Evolutionary conservation across 371 early-diverging fungal species (phyloP).

Genomic region (Vairimorpha ceranae): DNA sequence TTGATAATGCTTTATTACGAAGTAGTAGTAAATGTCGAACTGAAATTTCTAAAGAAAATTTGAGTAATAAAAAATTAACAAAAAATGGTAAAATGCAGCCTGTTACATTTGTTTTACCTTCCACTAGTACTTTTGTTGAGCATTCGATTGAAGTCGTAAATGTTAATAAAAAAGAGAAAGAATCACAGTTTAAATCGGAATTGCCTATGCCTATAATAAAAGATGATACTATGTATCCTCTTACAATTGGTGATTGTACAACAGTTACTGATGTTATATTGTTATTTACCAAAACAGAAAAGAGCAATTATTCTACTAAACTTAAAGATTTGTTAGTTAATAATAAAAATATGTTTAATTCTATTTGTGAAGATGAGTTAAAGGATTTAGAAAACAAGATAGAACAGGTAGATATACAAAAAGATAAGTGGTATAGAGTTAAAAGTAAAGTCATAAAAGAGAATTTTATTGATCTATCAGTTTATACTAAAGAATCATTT

Average conservation of each 20-base stretch:
- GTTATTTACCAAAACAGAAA: not conserved
- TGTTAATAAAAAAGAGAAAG: not conserved
- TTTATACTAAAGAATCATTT: not conserved
- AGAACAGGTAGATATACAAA: not conserved
- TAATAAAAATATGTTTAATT: not conserved
- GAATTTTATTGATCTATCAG: not conserved
- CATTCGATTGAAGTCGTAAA: not conserved
- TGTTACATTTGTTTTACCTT: not conserved
- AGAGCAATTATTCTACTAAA: not conserved
- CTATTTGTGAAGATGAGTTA: not conserved
- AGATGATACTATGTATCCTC: not conserved
- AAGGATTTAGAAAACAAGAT: not conserved
- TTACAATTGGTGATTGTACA: not conserved
- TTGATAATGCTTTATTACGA: not conserved
- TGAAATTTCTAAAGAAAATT: not conserved
- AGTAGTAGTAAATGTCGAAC: not conserved
- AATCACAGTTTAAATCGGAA: not conserved
- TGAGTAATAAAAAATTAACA: not conserved
- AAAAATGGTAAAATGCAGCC: not conserved
- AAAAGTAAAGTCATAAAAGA: not conserved
- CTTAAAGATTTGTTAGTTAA: not conserved
- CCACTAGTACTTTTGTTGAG: not conserved
- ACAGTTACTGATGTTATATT: not conserved
- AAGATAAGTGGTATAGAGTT: not conserved
- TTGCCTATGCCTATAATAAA: not conserved